Evolutionary conservation across 192 early-diverging fungal species (phyloP).

Genomic region (Chytriomyces sp.): DNA sequence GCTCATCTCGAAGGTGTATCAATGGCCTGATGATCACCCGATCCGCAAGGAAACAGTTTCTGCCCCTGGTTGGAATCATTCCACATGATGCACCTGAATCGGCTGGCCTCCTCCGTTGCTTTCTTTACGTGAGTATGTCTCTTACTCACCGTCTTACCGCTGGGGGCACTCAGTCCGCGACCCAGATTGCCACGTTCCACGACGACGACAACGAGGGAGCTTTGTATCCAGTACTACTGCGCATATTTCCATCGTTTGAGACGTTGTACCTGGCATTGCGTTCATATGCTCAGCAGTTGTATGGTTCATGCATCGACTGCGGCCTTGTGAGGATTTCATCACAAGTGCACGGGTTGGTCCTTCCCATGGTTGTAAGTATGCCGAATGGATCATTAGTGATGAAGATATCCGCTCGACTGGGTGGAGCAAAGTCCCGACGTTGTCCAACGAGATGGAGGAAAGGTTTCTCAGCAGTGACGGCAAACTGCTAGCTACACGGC

Average conservation of each 20-base stretch:
- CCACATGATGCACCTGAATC: not conserved
- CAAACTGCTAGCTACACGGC: no score
- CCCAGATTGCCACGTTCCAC: not conserved
- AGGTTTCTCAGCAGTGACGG: not conserved
- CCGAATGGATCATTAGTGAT: no score
- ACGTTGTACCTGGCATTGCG: not conserved
- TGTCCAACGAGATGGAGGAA: not conserved
- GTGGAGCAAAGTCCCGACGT: not conserved
- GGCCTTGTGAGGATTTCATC: not conserved
- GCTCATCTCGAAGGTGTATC: not conserved
- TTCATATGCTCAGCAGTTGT: not conserved
- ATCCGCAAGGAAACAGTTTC: not conserved
- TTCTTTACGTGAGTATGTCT: not conserved
- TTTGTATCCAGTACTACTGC: not conserved
- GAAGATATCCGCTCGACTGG: no score
- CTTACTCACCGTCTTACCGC: not conserved
- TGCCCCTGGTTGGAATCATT: not conserved
- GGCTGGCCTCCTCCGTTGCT: not conserved
- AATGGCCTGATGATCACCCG: not conserved
- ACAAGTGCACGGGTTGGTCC: not conserved
- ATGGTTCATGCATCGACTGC: not conserved
- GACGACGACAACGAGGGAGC: not conserved
- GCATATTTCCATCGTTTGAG: no score
- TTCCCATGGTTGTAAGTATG: not conserved
- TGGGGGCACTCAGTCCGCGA: not conserved